A percentile compares a stretch with the other conserved stretches of the same genome.
These are phyloP conservation scores for Eimeria acervulina DNA, from an alignment of 169 alveolate species.

Conservation along the genomic window DNA sequence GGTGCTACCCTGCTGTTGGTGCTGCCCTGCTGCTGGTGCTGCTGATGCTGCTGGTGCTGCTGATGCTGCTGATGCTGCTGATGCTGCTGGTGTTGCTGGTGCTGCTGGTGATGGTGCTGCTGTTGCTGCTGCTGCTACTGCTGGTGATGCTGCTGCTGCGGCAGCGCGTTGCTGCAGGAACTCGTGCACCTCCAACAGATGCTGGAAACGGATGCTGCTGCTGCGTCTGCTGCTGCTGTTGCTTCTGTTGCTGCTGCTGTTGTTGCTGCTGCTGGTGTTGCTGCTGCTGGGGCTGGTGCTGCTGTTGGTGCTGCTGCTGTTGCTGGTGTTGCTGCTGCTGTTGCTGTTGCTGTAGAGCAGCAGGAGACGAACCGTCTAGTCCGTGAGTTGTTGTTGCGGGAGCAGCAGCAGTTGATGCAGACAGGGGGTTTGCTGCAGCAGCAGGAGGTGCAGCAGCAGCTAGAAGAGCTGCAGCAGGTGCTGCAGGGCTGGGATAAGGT, in stretches of 20 bases:
- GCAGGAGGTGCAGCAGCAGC: not conserved
- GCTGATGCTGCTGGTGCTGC: not conserved
- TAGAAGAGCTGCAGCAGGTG: constrained; percentile 13
- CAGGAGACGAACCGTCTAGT: constrained; percentile 9
- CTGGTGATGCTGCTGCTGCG: not conserved
- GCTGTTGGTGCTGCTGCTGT: not conserved
- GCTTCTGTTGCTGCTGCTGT: not conserved
- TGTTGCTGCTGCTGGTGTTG: not conserved
- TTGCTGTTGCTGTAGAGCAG: not conserved
- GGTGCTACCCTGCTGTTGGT: not conserved
- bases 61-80: not conserved
- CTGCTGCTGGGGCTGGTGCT: not conserved
- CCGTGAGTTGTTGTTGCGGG: constrained; percentile 49
- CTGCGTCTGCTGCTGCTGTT: constrained; percentile 22
- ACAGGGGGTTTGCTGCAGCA: not conserved
- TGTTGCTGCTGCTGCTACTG: not conserved
- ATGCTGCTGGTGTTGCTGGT: not conserved
- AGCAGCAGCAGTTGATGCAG: constrained; percentile 35
- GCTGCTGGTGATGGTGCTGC: not conserved
- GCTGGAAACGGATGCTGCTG: not conserved
- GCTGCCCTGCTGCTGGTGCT: not conserved
- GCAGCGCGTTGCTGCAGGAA: not conserved
- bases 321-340: not conserved
- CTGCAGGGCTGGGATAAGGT: constrained; percentile 32
- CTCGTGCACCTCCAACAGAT: too few relatives aligned